Conservation (phyloP, 257 asterid species). For the Buddleja alternifolia region DNA sequence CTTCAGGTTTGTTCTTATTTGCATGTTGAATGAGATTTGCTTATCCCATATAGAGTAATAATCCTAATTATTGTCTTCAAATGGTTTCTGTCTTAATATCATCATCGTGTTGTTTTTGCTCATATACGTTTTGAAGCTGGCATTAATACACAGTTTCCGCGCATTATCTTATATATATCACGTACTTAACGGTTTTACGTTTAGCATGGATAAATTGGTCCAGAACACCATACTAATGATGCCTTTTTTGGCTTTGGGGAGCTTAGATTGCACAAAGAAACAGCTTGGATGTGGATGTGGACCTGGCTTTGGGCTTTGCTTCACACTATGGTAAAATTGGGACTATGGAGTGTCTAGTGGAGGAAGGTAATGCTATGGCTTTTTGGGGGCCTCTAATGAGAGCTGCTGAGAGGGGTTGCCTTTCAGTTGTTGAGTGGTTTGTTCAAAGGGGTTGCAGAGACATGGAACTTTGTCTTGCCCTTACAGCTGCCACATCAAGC, state of each 20-base stretch:
- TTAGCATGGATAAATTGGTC: not conserved
- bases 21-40: not conserved
- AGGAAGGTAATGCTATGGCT: slow-evolving; percentile 94
- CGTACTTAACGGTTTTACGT: not conserved
- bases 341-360: slow-evolving; percentile 95
- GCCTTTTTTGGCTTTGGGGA: slow-evolving; percentile 11
- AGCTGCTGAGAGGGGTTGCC: slow-evolving; percentile 96
- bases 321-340: slow-evolving; percentile 90
- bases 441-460: slow-evolving; percentile 90
- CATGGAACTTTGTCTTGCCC: slow-evolving; percentile 98
- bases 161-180: no score
- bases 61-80: slow-evolving; percentile 9
- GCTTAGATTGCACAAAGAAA: slow-evolving; percentile 93
- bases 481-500: slow-evolving; percentile 95
- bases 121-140: not conserved
- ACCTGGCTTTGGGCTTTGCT: slow-evolving; percentile 93
- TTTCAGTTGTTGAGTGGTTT: slow-evolving; percentile 93
- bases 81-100: not conserved
- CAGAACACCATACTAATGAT: not conserved
- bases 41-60: not conserved
- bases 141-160: not conserved
- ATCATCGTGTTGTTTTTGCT: not conserved
- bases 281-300: slow-evolving; percentile 98
- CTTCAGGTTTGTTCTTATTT: not conserved
- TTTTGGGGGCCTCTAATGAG: slow-evolving; percentile 97